These are phyloP conservation scores for Kwoniella mangroviensis DNA, from an alignment of 768 basidiomycete genomes.

Conservation along the genomic window DNA sequence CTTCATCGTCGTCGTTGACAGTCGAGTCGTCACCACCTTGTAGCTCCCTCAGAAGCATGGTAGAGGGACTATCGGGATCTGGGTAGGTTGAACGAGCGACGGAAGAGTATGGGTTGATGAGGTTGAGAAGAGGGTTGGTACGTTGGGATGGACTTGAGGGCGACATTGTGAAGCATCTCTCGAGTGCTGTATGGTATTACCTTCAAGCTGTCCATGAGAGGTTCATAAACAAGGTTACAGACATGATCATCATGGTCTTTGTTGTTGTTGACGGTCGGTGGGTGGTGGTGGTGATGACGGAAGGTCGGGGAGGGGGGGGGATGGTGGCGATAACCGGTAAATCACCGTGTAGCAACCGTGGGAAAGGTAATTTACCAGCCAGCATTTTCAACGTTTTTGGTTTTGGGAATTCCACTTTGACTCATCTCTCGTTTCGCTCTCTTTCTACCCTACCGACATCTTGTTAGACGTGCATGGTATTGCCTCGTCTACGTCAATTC, in stretches of 20 bases:
- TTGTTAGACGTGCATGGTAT: slow-evolving; percentile 3
- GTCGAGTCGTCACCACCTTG: slow-evolving; percentile 31
- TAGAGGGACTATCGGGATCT: slow-evolving; percentile 48
- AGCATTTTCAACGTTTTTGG: neutral
- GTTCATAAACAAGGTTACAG: neutral
- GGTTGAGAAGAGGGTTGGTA: slow-evolving; percentile 30
- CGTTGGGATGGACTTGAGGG: slow-evolving; percentile 20
- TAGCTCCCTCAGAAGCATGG: slow-evolving; percentile 47
- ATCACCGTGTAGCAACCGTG: slow-evolving; percentile 1
- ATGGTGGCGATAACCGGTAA: slow-evolving; percentile 21
- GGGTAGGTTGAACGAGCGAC: slow-evolving; percentile 33
- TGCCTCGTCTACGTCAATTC: slow-evolving; percentile 6
- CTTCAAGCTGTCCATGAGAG: neutral
- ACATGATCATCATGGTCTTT: neutral
- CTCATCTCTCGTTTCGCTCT: neutral
- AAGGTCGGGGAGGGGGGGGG: too few species aligned
- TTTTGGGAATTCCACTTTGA: neutral
- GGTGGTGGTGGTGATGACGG: neutral
- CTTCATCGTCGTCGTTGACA: slow-evolving; percentile 3
- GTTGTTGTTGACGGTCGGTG: slow-evolving; percentile 5
- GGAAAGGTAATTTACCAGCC: slow-evolving; percentile 6
- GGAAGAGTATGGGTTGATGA: slow-evolving; percentile 45
- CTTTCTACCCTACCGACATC: neutral
- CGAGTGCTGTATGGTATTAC: neutral
- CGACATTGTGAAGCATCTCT: slow-evolving; percentile 21